phyloP scores from a whole-genome alignment of 2,329 filamentous ascomycete genomes.

The Paramyrothecium sp. region DNA sequence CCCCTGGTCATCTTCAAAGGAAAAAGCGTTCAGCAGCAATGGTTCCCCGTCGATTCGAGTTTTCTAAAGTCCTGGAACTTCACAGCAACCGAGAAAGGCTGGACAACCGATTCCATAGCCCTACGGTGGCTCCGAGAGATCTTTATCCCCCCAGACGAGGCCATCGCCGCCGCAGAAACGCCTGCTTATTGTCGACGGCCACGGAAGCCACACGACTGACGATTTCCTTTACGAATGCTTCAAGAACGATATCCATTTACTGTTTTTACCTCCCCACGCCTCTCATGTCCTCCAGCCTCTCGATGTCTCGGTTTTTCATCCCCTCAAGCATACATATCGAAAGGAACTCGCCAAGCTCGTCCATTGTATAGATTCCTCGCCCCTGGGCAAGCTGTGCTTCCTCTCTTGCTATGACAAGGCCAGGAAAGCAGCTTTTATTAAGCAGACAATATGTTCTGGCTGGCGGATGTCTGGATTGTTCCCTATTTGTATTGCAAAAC shows the following conservation, averaged over 20 bases:
- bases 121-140: slow-evolving; percentile 13
- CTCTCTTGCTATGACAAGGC: neutral
- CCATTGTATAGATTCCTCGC: neutral
- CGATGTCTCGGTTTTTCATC: slow-evolving; percentile 2
- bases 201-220: slow-evolving; percentile 6
- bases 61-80: slow-evolving; percentile 13
- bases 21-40: slow-evolving; percentile 12
- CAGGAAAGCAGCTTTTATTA: too few relatives aligned
- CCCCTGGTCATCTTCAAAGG: slow-evolving; percentile 20
- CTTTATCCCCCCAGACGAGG: slow-evolving; percentile 9
- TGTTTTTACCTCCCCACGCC: slow-evolving; percentile 2
- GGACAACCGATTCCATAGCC: slow-evolving; percentile 12
- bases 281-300: slow-evolving; percentile 4
- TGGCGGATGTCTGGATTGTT: neutral
- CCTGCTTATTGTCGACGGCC: slow-evolving; percentile 5
- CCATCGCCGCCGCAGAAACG: neutral
- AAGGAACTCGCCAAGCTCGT: neutral
- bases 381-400: neutral
- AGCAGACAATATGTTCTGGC: neutral
- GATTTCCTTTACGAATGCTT: slow-evolving; percentile 8
- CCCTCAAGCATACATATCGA: slow-evolving; percentile 1
- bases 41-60: slow-evolving; percentile 10
- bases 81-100: slow-evolving; percentile 15
- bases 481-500: neutral
- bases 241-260: neutral